Conservation (phyloP, 2,329 filamentous ascomycete genomes). For the Colletotrichum viniferum region DNA sequence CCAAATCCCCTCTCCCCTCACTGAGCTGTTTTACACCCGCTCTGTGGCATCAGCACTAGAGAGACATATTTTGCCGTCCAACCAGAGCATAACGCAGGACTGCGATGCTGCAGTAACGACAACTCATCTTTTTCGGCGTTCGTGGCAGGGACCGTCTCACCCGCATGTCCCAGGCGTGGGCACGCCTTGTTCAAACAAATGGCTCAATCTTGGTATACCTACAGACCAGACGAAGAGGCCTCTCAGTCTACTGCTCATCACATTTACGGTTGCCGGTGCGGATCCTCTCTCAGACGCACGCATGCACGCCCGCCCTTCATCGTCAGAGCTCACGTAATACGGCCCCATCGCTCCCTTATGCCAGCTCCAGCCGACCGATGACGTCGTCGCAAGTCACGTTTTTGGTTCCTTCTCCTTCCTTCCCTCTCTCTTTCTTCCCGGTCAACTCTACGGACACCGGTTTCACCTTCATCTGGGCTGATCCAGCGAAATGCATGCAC, state of each 20-base stretch:
- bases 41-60: neutral
- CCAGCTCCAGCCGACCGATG: neutral
- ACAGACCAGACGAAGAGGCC: neutral
- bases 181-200: neutral
- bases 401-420: neutral
- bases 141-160: conserved; percentile 9
- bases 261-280: neutral
- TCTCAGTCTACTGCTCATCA: neutral
- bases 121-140: neutral
- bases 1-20: neutral
- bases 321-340: conserved; percentile 2
- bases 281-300: neutral
- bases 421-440: neutral
- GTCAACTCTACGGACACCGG: neutral
- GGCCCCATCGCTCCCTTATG: neutral
- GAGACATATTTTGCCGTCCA: neutral
- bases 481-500: neutral
- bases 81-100: neutral
- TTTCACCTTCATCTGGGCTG: conserved; percentile 14
- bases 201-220: neutral
- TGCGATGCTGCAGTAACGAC: neutral
- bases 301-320: neutral
- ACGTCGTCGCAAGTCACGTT: neutral
- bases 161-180: neutral
- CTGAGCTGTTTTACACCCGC: neutral